Percentiles rank a stretch among this genome's conserved stretches.
Conservation (phyloP, 257 asterid genomes). For the Petunia axillaris region DNA sequence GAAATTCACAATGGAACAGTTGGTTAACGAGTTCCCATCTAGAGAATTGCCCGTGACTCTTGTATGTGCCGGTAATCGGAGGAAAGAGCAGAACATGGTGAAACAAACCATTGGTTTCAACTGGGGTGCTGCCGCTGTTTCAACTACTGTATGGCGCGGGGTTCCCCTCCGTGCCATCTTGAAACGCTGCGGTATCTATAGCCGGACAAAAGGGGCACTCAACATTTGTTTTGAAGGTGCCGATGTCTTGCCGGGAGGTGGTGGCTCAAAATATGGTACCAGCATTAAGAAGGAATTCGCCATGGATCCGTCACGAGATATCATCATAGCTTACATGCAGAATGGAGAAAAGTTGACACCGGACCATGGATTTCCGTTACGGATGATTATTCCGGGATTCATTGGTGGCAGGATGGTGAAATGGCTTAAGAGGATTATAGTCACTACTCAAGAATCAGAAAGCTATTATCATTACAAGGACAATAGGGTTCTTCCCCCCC, state of each 20-base stretch:
- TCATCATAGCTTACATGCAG: slow-evolving; percentile 86
- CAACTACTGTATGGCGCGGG: slow-evolving; percentile 91
- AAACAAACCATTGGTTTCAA: slow-evolving; percentile 83
- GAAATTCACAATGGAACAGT: slow-evolving; percentile 68
- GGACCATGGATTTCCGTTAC: slow-evolving; percentile 88
- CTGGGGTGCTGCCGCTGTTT: slow-evolving; percentile 90
- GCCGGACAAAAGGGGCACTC: slow-evolving; percentile 54
- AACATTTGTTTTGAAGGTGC: slow-evolving; percentile 90
- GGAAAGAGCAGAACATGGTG: slow-evolving; percentile 93
- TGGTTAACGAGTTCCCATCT: slow-evolving; percentile 55
- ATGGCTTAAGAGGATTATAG: slow-evolving; percentile 79
- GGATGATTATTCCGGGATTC: slow-evolving; percentile 86
- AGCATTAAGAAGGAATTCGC: slow-evolving; percentile 65
- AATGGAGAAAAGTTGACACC: slow-evolving; percentile 73
- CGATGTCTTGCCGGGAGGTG: slow-evolving; percentile 91
- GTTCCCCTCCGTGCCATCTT: slow-evolving; percentile 68
- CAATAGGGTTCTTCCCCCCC: slow-evolving; percentile 80
- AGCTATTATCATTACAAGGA: slow-evolving; percentile 79
- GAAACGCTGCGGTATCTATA: slow-evolving; percentile 66
- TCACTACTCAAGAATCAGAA: slow-evolving; percentile 69
- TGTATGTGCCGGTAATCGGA: slow-evolving; percentile 89
- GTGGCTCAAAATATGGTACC: slow-evolving; percentile 89
- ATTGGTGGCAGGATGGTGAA: slow-evolving; percentile 98
- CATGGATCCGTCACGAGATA: slow-evolving; percentile 83
- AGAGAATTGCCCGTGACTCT: slow-evolving; percentile 75